Evolutionary conservation across 139 green algal species (phyloP).

Genomic region (Pleodorina starrii): DNA sequence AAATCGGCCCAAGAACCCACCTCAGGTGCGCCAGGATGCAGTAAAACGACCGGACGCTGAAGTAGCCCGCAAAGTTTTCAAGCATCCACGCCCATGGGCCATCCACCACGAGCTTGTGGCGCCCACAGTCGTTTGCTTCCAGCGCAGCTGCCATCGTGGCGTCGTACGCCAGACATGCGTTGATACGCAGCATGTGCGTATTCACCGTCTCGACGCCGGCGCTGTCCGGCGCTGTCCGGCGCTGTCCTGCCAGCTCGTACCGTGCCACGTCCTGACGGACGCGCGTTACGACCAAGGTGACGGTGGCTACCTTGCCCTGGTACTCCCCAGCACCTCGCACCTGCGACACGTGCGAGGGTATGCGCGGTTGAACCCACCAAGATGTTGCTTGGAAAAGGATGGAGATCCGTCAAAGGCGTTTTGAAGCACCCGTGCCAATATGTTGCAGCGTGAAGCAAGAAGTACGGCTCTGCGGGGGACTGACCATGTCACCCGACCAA

Average conservation of each 20-base stretch:
- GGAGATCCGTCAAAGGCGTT: too few species aligned
- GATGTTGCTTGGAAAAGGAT: too few species aligned
- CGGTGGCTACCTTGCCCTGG: slow-evolving; percentile 4
- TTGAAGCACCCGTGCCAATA: too few species aligned
- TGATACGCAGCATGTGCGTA: slow-evolving; percentile 53
- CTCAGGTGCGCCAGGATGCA: slow-evolving; percentile 60
- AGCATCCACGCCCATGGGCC: slow-evolving; percentile 67
- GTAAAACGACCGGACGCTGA: slow-evolving; percentile 61
- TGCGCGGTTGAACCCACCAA: too few species aligned
- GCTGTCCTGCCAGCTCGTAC: slow-evolving; percentile 40
- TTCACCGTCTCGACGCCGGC: slow-evolving; percentile 26
- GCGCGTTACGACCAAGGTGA: slow-evolving; percentile 5
- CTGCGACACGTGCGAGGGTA: background rate
- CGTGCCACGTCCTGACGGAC: slow-evolving; percentile 3
- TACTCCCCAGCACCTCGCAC: background rate
- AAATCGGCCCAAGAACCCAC: too few species aligned
- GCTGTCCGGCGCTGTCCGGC: slow-evolving; percentile 22
- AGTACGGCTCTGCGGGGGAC: too few species aligned
- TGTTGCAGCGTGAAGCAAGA: too few species aligned
- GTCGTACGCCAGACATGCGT: slow-evolving; percentile 60
- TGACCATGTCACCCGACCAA: too few species aligned
- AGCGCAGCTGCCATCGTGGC: slow-evolving; percentile 59
- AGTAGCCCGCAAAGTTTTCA: slow-evolving; percentile 51
- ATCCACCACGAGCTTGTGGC: slow-evolving; percentile 49
- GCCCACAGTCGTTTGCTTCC: slow-evolving; percentile 15